Evolutionary conservation across 495 filamentous ascomycete species (phyloP).

Genomic region (Lophiostoma macrostomum): DNA sequence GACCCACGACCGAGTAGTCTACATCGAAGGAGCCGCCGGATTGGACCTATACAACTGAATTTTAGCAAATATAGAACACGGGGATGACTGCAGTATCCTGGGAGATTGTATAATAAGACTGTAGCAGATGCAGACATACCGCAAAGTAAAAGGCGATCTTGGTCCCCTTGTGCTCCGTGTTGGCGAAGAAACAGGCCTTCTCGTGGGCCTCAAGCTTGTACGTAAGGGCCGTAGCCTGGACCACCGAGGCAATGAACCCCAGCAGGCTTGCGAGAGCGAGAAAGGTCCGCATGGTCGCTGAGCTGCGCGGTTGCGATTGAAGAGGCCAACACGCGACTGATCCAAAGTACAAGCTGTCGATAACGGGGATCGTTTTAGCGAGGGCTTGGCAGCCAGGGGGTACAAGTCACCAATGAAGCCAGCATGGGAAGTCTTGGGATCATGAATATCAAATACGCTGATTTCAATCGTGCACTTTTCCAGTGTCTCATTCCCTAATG

Average conservation of each 20-base stretch:
- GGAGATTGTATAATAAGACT: neutral
- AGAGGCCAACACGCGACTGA: neutral
- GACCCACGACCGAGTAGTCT: constrained; percentile 84
- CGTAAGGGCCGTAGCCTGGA: constrained; percentile 81
- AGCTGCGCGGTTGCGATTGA: constrained; percentile 2
- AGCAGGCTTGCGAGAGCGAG: constrained; percentile 51
- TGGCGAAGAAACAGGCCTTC: constrained; percentile 90
- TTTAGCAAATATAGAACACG: too few species aligned
- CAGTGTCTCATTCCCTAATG: neutral
- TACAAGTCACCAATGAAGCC: neutral
- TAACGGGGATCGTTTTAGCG: neutral
- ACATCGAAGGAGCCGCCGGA: constrained; percentile 94
- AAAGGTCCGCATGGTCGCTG: constrained; percentile 33
- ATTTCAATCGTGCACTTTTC: neutral
- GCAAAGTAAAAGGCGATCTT: constrained; percentile 99
- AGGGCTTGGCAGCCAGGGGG: neutral
- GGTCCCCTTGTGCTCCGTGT: constrained; percentile 67
- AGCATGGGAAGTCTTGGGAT: neutral
- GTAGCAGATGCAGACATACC: constrained; percentile 52
- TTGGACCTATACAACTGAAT: constrained; percentile 83
- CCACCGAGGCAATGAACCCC: constrained; percentile 60
- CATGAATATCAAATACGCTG: neutral
- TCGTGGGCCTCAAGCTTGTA: constrained; percentile 90
- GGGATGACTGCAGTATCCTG: too few species aligned
- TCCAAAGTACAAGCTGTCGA: constrained; percentile 13